Evolutionary conservation across 2,329 filamentous ascomycete genomes (phyloP).

Genomic region (Ophiostoma himal-ulmi): DNA sequence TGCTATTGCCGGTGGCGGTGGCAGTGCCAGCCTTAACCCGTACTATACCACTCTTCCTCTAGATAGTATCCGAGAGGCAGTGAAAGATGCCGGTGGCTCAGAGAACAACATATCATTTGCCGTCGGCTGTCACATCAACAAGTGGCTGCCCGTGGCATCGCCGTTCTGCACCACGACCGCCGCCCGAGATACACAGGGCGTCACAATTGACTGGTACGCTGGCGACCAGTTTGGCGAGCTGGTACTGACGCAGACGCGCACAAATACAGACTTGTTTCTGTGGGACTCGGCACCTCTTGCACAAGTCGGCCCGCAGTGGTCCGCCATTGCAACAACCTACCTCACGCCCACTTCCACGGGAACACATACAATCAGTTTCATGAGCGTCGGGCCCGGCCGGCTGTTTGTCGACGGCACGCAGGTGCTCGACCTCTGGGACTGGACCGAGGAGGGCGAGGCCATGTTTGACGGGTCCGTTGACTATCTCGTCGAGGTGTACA

Average conservation of each 20-base stretch:
- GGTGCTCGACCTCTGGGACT: slow-evolving; percentile 61
- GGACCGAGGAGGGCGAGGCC: slow-evolving; percentile 62
- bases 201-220: slow-evolving; percentile 58
- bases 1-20: slow-evolving; percentile 61
- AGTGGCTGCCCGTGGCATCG: slow-evolving; percentile 59
- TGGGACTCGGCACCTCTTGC: not conserved
- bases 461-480: slow-evolving; percentile 66
- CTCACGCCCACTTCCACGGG: slow-evolving; percentile 55
- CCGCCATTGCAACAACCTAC: slow-evolving; percentile 45
- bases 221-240: slow-evolving; percentile 53
- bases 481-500: slow-evolving; percentile 54
- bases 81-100: not conserved
- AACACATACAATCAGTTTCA: slow-evolving; percentile 61
- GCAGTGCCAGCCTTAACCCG: slow-evolving; percentile 62
- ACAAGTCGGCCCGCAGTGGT: not conserved
- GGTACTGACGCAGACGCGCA: not conserved
- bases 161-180: slow-evolving; percentile 47
- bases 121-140: slow-evolving; percentile 57
- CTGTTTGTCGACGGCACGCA: slow-evolving; percentile 55
- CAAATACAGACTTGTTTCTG: not conserved
- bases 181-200: slow-evolving; percentile 52
- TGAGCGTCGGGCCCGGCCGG: slow-evolving; percentile 59
- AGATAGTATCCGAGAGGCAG: slow-evolving; percentile 48
- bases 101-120: not conserved
- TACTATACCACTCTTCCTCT: slow-evolving; percentile 62